Evolutionary conservation across 2,329 filamentous ascomycete species (phyloP), one percentile per base, ranked within the genome.

Genomic region (Mycogone perniciosa): DNA sequence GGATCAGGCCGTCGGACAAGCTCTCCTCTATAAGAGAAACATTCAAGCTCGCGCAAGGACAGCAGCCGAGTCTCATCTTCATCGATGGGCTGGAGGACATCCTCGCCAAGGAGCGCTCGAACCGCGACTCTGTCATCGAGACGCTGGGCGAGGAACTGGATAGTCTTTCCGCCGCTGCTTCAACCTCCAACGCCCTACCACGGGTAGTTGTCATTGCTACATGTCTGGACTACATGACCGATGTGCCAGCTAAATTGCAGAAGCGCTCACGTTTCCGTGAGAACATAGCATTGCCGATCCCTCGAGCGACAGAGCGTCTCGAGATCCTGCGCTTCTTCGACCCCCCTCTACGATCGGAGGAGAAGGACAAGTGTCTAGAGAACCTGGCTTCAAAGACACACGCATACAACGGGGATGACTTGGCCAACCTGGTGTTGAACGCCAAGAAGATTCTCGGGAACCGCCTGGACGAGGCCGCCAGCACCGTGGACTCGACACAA

Each of bases 381-480:
- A 71, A 76, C 13, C 71, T 95, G 40, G 85, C 85, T 39, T 80
- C 87, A 54, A 81, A 82, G 50, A 95, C 91, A 0, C 90, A 96
- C 62, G 92, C 91, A 4, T 96, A 89, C 66, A 95, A 89, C 31
- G 86, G 87, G 4, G 78, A 80, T 1, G 91, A 96, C 64, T 73
- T 96, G 1, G 71, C 74, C n/a, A 78, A 76, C 10, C 73, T 96
- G 0, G 73, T 86, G 4, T 38, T 54, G 4, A 65, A 63, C 27
- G 63, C 68, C 1, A 64, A 60, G 52, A 48, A 57, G 31, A 62
- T 66, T 3, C 58, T 60, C 10, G 62, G 57, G 5, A 52, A 46
- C 46, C 59, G 64, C 11, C 49, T 68, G 1, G 57, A 59, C 1
- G 50, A 56, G 4, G 53, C 49, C 4, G 53, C 59, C n/a, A 42